Conservation (phyloP, 805 yeast genomes). For the Tetrapisispora taiwanensis region DNA sequence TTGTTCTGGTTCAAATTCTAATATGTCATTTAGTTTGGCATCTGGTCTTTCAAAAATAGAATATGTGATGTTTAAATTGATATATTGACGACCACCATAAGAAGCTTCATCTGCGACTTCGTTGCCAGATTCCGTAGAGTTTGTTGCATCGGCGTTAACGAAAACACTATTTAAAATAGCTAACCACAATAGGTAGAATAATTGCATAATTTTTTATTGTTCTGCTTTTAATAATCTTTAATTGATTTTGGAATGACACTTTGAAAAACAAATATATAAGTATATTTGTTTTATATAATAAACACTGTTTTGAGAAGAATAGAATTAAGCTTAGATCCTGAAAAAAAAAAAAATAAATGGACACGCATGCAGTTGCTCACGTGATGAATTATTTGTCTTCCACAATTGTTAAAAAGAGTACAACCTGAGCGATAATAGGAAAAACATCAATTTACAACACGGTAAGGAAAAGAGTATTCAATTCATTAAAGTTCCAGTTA, state of each 20-base stretch:
- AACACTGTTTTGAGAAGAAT: no score
- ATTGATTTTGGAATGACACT: no score
- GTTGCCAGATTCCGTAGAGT: slow-evolving; percentile 1
- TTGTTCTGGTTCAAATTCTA: slow-evolving; percentile 44
- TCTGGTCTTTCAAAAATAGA: slow-evolving; percentile 37
- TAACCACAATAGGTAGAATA: background rate
- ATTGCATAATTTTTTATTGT: background rate
- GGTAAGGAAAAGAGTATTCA: no score
- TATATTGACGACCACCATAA: slow-evolving; percentile 5
- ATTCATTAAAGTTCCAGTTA: no score
- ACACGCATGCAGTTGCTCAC: slow-evolving; percentile 1
- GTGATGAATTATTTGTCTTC: background rate
- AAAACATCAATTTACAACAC: no score
- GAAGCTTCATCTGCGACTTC: slow-evolving; percentile 1
- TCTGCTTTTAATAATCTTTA: background rate
- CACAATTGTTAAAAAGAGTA: background rate
- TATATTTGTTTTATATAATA: no score
- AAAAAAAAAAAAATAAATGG: background rate
- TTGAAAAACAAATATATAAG: no score
- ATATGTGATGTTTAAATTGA: slow-evolving; percentile 41
- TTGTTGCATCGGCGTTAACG: background rate
- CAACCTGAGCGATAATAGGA: no score
- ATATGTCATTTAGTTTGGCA: slow-evolving; percentile 30
- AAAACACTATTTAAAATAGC: slow-evolving; percentile 1
- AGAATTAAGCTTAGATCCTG: no score